A percentile compares a stretch with the other conserved stretches of the same genome.
Evolutionary conservation across 108 stramenopile species (phyloP).

Genomic region (Cyclotella baltica): DNA sequence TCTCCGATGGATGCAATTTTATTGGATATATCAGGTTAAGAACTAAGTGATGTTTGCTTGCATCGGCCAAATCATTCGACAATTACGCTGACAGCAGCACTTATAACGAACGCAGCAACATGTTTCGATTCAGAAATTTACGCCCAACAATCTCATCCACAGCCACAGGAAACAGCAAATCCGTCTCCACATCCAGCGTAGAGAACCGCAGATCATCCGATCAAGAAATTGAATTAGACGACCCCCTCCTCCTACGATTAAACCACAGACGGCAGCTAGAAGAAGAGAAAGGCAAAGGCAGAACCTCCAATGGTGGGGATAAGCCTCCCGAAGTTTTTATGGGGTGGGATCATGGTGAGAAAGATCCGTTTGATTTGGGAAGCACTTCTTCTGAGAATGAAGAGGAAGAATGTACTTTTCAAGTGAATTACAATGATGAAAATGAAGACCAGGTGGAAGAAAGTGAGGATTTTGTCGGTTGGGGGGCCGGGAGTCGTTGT

Average conservation of each 20-base stretch:
- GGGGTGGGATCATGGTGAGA: not conserved
- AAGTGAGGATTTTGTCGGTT: not conserved
- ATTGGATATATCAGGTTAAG: too few species aligned
- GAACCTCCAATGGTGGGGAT: not conserved
- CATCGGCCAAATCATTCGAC: too few species aligned
- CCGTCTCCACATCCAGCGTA: too few species aligned
- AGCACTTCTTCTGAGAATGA: slow-evolving; percentile 3
- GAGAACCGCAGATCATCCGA: not conserved
- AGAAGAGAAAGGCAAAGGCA: not conserved
- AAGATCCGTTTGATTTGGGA: slow-evolving; percentile 11
- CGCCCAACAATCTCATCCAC: too few species aligned
- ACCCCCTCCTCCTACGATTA: not conserved
- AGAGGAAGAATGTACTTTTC: too few species aligned
- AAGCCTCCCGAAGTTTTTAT: not conserved
- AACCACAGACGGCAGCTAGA: not conserved
- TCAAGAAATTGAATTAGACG: not conserved
- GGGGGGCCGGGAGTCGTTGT: not conserved
- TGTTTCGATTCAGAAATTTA: too few species aligned
- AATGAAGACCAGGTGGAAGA: not conserved
- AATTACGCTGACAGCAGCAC: too few species aligned
- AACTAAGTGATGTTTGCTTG: too few species aligned
- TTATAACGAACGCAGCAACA: too few species aligned
- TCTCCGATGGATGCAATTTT: too few species aligned
- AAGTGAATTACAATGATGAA: not conserved
- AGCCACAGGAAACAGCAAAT: too few species aligned